Evolutionary conservation across 345 rosid genomes (phyloP).

Genomic region (Hirschfeldia incana): DNA sequence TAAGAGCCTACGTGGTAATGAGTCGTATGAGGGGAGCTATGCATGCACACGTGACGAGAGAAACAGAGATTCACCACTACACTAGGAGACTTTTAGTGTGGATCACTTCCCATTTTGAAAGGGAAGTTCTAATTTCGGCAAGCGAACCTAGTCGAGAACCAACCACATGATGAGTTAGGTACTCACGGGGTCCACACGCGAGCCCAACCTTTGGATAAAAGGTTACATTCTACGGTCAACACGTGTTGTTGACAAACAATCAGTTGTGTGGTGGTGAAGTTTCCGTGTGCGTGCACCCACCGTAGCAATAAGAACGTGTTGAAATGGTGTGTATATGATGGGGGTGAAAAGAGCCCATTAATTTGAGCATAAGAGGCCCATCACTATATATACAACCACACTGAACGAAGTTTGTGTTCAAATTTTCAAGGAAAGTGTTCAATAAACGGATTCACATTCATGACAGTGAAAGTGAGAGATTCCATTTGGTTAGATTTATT

Average conservation of each 20-base stretch:
- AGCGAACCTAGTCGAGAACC: slow-evolving; percentile 20
- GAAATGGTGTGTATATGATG: not conserved
- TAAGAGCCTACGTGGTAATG: slow-evolving; percentile 2
- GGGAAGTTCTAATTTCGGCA: slow-evolving; percentile 17
- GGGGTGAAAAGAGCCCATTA: not conserved
- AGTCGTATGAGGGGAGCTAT: not conserved
- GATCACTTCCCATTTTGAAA: not conserved
- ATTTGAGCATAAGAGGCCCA: not conserved
- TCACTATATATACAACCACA: not conserved
- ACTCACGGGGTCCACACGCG: not conserved
- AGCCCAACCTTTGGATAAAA: not conserved
- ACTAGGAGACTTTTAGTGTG: not conserved
- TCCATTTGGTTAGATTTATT: slow-evolving; percentile 1
- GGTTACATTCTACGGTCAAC: slow-evolving; percentile 9
- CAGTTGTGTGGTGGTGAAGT: slow-evolving; percentile 53
- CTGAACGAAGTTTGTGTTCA: not conserved
- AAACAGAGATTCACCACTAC: not conserved
- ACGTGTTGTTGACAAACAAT: slow-evolving; percentile 33
- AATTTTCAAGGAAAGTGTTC: not conserved
- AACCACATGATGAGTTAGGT: slow-evolving; percentile 15
- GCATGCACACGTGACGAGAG: slow-evolving; percentile 5
- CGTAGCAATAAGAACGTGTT: not conserved
- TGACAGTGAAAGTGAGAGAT: not conserved
- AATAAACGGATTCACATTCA: slow-evolving; percentile 5
- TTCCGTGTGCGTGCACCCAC: not conserved